Evolutionary conservation across 257 asterid genomes (phyloP), one percentile per base, ranked within the genome.

Genomic region (Knoxia roxburghii): DNA sequence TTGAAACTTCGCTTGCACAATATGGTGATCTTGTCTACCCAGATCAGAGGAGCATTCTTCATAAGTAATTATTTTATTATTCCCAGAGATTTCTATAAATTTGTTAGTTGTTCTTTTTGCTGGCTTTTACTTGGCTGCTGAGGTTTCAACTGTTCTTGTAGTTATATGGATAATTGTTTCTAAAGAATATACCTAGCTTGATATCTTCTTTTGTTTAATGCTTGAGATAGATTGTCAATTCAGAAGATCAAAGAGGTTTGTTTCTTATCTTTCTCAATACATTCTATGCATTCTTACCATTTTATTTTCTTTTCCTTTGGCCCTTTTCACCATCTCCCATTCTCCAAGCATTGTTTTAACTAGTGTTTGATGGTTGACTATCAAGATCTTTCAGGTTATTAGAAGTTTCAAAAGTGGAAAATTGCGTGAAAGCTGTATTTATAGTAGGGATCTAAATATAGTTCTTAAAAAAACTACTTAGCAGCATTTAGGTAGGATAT

Each of bases 1-100:
- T 94, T 70, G 96, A 88, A 79, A 86, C 70, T 78, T 90, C 96
- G 67, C 92, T 90, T 65, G 81, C 92, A 30, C 96, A 90, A 76
- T 94, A 88, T 64, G 96, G 96, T 67, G 86, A 89, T 76, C 86
- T 94, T 72, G 97, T 90, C 59, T 86, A 90, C 79, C 99, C 95
- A 5, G 95, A 88, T 12, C 76, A 32, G 40, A 78, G 76, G 57
- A 90, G 97, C 61, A 79, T 85, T 70, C 85, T 90, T 67, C 87
- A 82, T 71, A 78, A 80, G 99, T 93, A 90, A 81, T 68, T 64
- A 26, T 43, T 27, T 37, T 54, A 23, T 24, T 37, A 51, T 65
- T 63, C 20, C 23, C 59, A 57, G 4, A 15, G 35, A 21, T 23
- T 49, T 29, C 40, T 76, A 2, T 27, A 9, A 33, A 21, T 57